Conservation (phyloP, 2,329 filamentous ascomycete genomes). For the Ophiostoma sp. region DNA sequence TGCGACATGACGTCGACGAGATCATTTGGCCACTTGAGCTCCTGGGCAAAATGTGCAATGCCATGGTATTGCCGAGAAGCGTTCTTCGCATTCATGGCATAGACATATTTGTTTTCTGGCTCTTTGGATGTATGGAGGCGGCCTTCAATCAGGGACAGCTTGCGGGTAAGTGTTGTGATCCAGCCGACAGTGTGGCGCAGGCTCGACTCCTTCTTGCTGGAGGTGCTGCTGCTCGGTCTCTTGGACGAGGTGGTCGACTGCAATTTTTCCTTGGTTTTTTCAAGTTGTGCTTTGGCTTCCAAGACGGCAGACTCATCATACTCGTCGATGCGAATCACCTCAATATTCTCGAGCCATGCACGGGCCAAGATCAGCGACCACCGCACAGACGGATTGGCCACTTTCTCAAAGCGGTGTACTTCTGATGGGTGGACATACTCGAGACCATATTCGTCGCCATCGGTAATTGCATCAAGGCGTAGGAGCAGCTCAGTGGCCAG, state of each 20-base stretch:
- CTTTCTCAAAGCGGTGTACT: constrained; percentile 56
- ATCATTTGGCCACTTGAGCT: constrained; percentile 56
- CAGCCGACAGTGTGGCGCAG: constrained; percentile 42
- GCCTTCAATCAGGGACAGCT: constrained; percentile 41
- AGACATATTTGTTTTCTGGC: constrained; percentile 35
- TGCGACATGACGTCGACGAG: constrained; percentile 13
- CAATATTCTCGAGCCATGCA: constrained; percentile 64
- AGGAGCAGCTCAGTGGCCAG: constrained; percentile 61
- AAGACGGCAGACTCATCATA: constrained; percentile 2
- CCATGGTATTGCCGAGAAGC: constrained; percentile 56
- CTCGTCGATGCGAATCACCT: constrained; percentile 37
- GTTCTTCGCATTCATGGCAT: constrained; percentile 52
- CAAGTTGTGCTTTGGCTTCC: background rate
- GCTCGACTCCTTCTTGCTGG: constrained; percentile 8
- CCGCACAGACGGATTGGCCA: constrained; percentile 56
- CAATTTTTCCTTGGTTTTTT: constrained; percentile 17
- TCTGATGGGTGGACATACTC: constrained; percentile 51
- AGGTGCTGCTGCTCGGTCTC: background rate
- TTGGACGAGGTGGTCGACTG: background rate
- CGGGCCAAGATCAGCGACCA: constrained; percentile 63
- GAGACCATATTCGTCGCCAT: constrained; percentile 52
- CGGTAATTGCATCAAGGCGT: constrained; percentile 58
- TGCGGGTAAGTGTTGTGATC: constrained; percentile 55
- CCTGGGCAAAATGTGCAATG: constrained; percentile 58
- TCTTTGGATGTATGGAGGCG: constrained; percentile 28